Evolutionary conservation across 2,329 filamentous ascomycete species (phyloP).

Genomic region (Ophiostoma populinum): DNA sequence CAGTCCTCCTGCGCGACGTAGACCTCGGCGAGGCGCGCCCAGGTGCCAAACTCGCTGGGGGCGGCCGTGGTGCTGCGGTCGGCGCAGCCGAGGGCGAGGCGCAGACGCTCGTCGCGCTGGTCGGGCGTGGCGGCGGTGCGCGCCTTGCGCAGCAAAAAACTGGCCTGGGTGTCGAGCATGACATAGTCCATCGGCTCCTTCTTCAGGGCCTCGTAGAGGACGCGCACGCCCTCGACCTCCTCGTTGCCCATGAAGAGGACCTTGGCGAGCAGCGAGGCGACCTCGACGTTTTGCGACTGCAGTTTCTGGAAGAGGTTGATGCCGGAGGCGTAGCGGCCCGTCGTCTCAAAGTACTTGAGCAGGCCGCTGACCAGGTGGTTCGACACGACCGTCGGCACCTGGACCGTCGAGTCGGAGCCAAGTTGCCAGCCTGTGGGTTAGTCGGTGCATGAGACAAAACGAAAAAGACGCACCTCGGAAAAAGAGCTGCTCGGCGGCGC

Average conservation of each 20-base stretch:
- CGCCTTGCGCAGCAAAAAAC: conserved; percentile 80
- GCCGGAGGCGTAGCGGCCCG: conserved; percentile 80
- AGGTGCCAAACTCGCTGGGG: conserved; percentile 92
- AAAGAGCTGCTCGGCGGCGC: conserved; percentile 86
- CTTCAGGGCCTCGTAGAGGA: conserved; percentile 75
- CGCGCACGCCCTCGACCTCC: conserved; percentile 83
- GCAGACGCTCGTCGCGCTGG: conserved; percentile 48
- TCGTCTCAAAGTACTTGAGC: conserved; percentile 87
- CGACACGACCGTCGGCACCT: conserved; percentile 90
- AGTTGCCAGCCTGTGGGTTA: conserved; percentile 64
- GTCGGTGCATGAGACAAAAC: neutral
- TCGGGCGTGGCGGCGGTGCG: conserved; percentile 33
- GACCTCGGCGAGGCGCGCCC: conserved; percentile 83
- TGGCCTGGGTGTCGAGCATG: conserved; percentile 83
- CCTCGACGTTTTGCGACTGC: conserved; percentile 74
- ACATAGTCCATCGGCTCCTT: conserved; percentile 96
- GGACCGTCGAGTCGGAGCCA: conserved; percentile 90
- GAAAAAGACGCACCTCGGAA: conserved; percentile 51
- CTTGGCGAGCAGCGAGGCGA: conserved; percentile 79
- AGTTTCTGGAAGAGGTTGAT: conserved; percentile 98
- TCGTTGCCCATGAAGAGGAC: conserved; percentile 91
- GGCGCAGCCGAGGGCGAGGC: conserved; percentile 79
- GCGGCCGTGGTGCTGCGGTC: conserved; percentile 90
- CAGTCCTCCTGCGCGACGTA: conserved; percentile 91
- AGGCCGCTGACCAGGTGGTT: conserved; percentile 93